phyloP scores from a whole-genome alignment of 2,329 filamentous ascomycete species.

The Fusarium albosuccineum region DNA sequence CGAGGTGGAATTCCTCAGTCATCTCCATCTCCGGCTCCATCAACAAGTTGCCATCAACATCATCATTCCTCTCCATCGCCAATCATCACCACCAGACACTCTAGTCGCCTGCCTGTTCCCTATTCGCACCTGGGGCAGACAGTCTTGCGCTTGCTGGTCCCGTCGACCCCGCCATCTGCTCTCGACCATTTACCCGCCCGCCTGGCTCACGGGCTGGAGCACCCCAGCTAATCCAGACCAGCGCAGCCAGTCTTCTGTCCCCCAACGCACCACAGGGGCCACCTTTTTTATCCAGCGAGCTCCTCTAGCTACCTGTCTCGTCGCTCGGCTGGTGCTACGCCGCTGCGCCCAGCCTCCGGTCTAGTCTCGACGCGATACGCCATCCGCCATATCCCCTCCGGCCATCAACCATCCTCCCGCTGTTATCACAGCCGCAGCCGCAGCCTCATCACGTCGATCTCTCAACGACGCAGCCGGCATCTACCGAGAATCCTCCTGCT shows the following conservation, averaged over 20 bases:
- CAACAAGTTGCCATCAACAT: not conserved
- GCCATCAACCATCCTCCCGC: slow-evolving; percentile 26
- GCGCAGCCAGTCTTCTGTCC: slow-evolving; percentile 7
- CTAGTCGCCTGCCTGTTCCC: not conserved
- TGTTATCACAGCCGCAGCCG: slow-evolving; percentile 23
- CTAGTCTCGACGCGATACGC: slow-evolving; percentile 11
- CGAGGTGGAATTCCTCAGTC: slow-evolving; percentile 20
- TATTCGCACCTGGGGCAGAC: not conserved
- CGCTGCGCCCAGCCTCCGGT: slow-evolving; percentile 29
- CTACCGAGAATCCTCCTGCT: not conserved
- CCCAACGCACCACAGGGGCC: slow-evolving; percentile 25
- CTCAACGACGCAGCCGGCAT: not conserved
- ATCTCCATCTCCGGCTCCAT: slow-evolving; percentile 10
- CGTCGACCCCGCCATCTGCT: slow-evolving; percentile 31
- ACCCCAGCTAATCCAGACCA: slow-evolving; percentile 15
- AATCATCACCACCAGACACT: not conserved
- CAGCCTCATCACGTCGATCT: not conserved
- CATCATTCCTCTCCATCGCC: slow-evolving; percentile 8
- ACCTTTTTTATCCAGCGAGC: slow-evolving; percentile 16
- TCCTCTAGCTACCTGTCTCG: slow-evolving; percentile 2
- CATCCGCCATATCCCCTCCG: slow-evolving; percentile 4
- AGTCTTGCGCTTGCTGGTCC: not conserved
- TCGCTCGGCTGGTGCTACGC: slow-evolving; percentile 20
- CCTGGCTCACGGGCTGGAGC: slow-evolving; percentile 37
- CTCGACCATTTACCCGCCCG: slow-evolving; percentile 37